Base-by-base conservation (phyloP, 257 asterid species). In the Solanum sitiens region DNA sequence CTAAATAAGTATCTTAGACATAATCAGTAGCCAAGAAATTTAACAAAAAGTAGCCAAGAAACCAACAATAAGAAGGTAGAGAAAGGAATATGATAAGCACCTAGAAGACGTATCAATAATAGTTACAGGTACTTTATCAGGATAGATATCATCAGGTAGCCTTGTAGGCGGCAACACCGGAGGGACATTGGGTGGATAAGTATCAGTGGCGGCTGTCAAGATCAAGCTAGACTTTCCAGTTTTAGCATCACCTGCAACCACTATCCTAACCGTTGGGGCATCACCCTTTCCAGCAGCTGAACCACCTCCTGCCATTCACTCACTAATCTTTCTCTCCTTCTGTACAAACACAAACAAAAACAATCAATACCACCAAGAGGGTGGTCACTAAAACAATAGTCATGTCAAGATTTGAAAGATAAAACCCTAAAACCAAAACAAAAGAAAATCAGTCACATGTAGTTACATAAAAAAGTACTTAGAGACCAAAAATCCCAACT, bases 191-290 rank as follows among this genome's bases (percentile, higher is more conserved):
- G 90, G 85, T 4, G 98, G 96, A 70, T 93, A 96, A 68, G 88
- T 89, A 67, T 94, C 96, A 7, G 98, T 91, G 71, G 97, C 98
- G n/a, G 99, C 98, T 10, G 99, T 90, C 23, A 96, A 90, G 70
- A 97, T 93, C 89, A 97, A 90, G 87, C 98, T 94, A 90, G 99
- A 95, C 89, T 97, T 97, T 21, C 99, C 99, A 45, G 99, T 96
- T 93, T 91, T 93, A 0, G 96, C 86, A 39, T 97, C 99, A 59
- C 99, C 99, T 10, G 99, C 99, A n/a, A 97, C 99, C 86, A 97
- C 99, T 72, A 97, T 94, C 59, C 96, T 93, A 18, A 97, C 93
- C n/a, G 90, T 91, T 8, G 85, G 91, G 7, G 89, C 89, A 88
- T 90, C 88, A 67, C 92, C 92, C 85, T 91, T 91, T 79, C 92